Evolutionary conservation across 768 basidiomycete genomes (phyloP).

Genomic region (Lactarius vividus): DNA sequence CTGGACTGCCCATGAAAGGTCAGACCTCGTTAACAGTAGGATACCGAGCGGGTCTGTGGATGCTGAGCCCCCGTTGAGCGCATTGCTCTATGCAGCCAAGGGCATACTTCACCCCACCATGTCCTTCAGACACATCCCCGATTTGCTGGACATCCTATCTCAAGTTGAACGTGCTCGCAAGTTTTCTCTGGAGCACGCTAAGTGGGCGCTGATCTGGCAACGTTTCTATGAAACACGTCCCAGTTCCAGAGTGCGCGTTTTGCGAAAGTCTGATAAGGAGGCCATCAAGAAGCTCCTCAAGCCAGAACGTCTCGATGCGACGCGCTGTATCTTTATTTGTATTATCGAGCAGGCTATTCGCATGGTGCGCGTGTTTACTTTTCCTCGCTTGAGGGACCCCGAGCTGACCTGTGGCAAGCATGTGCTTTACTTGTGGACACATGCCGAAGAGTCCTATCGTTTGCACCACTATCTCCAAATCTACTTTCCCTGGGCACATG

Average conservation of each 20-base stretch:
- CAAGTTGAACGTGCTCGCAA: slow-evolving; percentile 25
- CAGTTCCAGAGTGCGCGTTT: slow-evolving; percentile 18
- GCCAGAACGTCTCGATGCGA: slow-evolving; percentile 16
- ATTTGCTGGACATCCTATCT: slow-evolving; percentile 23
- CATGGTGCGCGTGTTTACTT: not conserved
- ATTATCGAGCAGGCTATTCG: slow-evolving; percentile 20
- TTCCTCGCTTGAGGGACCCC: not conserved
- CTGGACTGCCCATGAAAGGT: slow-evolving; percentile 14
- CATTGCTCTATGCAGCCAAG: slow-evolving; percentile 13
- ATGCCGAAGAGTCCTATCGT: slow-evolving; percentile 19
- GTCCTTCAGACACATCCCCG: slow-evolving; percentile 20
- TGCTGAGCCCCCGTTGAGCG: slow-evolving; percentile 4
- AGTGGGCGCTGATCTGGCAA: slow-evolving; percentile 22
- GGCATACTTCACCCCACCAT: slow-evolving; percentile 18
- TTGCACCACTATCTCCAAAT: slow-evolving; percentile 23
- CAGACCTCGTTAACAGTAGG: slow-evolving; percentile 18
- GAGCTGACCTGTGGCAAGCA: slow-evolving; percentile 10
- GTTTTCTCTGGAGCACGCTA: slow-evolving; percentile 20
- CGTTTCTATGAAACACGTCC: slow-evolving; percentile 20
- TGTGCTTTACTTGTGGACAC: slow-evolving; percentile 23
- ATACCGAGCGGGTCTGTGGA: slow-evolving; percentile 1
- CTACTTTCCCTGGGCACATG: slow-evolving; percentile 25
- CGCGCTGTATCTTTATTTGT: slow-evolving; percentile 13
- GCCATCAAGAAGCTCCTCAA: slow-evolving; percentile 20
- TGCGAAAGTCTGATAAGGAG: slow-evolving; percentile 18